Conservation (phyloP, 2,329 filamentous ascomycete species). For the Cladosporium velox region DNA sequence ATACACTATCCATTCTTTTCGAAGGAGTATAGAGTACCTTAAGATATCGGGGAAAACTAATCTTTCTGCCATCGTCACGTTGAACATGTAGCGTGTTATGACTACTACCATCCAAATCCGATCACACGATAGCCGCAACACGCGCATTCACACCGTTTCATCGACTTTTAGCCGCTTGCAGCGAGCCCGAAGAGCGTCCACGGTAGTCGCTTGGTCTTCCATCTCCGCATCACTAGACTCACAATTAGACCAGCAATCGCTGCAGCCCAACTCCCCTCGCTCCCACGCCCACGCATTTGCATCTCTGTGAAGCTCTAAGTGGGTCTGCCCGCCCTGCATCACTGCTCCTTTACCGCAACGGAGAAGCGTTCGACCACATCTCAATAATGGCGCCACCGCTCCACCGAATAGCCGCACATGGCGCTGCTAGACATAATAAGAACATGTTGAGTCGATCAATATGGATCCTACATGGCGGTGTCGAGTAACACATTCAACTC, state of each 20-base stretch:
- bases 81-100: not conserved
- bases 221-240: not conserved
- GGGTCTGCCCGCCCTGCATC: constrained; percentile 1
- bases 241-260: not conserved
- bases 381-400: constrained; percentile 5
- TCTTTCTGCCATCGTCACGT: not conserved
- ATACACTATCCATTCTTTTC: not conserved
- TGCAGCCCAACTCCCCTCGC: constrained; percentile 13
- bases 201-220: not conserved
- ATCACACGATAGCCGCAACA: not conserved
- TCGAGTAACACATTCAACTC: not conserved
- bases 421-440: not conserved
- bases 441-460: not conserved
- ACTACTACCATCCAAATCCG: not conserved
- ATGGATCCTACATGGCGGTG: constrained; percentile 4
- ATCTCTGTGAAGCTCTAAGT: constrained; percentile 10
- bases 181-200: not conserved
- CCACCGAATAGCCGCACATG: not conserved
- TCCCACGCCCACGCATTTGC: constrained; percentile 3
- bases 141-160: constrained; percentile 2
- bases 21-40: not conserved
- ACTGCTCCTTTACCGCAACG: not conserved
- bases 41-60: not conserved
- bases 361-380: not conserved
- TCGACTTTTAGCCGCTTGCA: not conserved